Evolutionary conservation across 768 basidiomycete genomes (phyloP).

Genomic region (Tulasnella sp.): DNA sequence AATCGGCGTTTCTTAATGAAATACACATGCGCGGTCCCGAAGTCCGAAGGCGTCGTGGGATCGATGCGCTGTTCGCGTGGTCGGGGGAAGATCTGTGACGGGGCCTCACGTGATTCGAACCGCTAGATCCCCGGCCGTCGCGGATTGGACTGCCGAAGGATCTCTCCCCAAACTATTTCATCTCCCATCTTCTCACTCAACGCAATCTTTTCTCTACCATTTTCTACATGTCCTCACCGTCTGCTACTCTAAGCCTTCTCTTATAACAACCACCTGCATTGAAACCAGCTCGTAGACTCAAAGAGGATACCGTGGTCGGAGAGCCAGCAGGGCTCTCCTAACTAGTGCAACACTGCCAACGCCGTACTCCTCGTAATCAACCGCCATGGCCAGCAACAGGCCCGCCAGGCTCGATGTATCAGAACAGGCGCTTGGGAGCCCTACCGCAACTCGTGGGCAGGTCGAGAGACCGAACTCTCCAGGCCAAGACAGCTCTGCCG

Average conservation of each 20-base stretch:
- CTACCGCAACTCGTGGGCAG: background rate
- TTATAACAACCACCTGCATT: background rate
- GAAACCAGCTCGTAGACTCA: background rate
- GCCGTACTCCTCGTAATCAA: background rate
- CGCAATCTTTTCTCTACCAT: background rate
- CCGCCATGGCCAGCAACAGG: background rate
- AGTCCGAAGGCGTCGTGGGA: background rate
- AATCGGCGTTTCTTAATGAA: background rate
- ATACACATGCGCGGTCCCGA: background rate
- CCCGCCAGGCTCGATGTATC: background rate
- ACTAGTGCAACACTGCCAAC: background rate
- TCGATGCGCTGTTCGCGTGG: background rate
- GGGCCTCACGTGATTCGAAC: background rate
- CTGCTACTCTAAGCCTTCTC: background rate
- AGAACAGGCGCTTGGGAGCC: background rate
- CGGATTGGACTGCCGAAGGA: background rate
- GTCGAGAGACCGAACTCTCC: background rate
- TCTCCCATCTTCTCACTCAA: background rate
- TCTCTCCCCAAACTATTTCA: background rate
- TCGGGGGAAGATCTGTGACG: background rate
- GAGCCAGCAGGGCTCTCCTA: background rate
- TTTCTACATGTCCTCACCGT: conserved; percentile 1
- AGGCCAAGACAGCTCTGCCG: background rate
- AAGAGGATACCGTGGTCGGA: background rate
- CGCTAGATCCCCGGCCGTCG: background rate